These are phyloP conservation scores for Cercospora janseana DNA, from an alignment of 2,329 filamentous ascomycete genomes.

Conservation along the genomic window DNA sequence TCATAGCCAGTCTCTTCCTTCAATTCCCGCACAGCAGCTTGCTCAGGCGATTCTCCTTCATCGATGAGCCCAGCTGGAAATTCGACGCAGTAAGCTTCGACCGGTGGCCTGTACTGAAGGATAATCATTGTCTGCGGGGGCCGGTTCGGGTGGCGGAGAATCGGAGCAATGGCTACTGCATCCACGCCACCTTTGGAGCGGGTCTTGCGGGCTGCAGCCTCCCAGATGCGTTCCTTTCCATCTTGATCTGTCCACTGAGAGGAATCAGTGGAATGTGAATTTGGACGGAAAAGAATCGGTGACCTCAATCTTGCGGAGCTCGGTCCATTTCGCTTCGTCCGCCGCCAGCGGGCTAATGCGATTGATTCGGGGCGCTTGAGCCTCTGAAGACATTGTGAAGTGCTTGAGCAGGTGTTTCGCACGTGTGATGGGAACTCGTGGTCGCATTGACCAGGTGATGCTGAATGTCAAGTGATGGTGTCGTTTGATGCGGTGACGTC, in stretches of 20 bases:
- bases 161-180: conserved; percentile 58
- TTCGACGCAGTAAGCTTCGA: conserved; percentile 59
- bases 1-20: conserved; percentile 64
- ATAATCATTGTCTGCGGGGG: conserved; percentile 55
- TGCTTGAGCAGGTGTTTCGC: conserved; percentile 23
- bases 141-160: conserved; percentile 49
- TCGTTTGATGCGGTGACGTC: conserved; percentile 1
- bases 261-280: conserved; percentile 2
- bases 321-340: conserved; percentile 57
- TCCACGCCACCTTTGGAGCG: conserved; percentile 57
- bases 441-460: conserved; percentile 4
- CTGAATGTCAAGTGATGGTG: neutral
- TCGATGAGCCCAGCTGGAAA: conserved; percentile 61
- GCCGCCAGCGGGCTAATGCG: conserved; percentile 50
- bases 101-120: conserved; percentile 59
- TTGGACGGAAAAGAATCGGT: neutral
- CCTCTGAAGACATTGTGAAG: conserved; percentile 30
- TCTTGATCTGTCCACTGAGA: conserved; percentile 35
- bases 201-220: conserved; percentile 52
- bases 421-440: conserved; percentile 16
- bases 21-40: conserved; percentile 58
- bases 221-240: conserved; percentile 50
- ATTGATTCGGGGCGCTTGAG: conserved; percentile 49
- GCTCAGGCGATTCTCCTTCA: conserved; percentile 54
- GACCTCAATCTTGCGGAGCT: conserved; percentile 54